Percentiles rank a stretch among this genome's conserved stretches.
These are phyloP conservation scores for Quercus mongolica DNA, from an alignment of 306 rosid genomes.

Conservation along the genomic window DNA sequence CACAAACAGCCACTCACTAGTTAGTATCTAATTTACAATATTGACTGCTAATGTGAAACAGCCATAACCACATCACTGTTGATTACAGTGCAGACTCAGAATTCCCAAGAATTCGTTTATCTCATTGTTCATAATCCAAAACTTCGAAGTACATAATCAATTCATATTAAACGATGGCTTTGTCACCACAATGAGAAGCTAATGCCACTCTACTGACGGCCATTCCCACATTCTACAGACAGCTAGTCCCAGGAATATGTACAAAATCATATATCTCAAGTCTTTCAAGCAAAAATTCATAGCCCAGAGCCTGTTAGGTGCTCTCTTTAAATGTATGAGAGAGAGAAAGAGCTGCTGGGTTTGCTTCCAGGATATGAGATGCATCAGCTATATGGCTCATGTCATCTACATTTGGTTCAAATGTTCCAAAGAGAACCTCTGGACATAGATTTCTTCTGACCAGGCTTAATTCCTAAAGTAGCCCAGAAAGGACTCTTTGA, in stretches of 20 bases:
- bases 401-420: slow-evolving; percentile 30
- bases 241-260: slow-evolving; percentile 14
- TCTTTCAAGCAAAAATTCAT: slow-evolving; percentile 16
- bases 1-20: too few relatives aligned
- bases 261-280: slow-evolving; percentile 21
- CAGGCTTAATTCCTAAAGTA: slow-evolving; percentile 28
- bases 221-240: too few relatives aligned
- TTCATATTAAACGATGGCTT: background rate
- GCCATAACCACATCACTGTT: background rate
- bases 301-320: slow-evolving; percentile 22
- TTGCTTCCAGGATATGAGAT: slow-evolving; percentile 44
- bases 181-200: background rate
- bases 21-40: background rate
- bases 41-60: background rate
- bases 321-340: slow-evolving; percentile 33
- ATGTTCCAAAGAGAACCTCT: slow-evolving; percentile 9
- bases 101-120: background rate
- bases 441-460: slow-evolving; percentile 6
- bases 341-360: slow-evolving; percentile 32
- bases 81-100: background rate
- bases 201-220: background rate
- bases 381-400: slow-evolving; percentile 23
- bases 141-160: background rate
- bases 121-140: background rate
- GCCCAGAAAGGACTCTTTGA: slow-evolving; percentile 37